A percentile compares a stretch with the other conserved stretches of the same genome.
phyloP scores from a whole-genome alignment of 2,329 filamentous ascomycete species.

The Monilinia fructicola region DNA sequence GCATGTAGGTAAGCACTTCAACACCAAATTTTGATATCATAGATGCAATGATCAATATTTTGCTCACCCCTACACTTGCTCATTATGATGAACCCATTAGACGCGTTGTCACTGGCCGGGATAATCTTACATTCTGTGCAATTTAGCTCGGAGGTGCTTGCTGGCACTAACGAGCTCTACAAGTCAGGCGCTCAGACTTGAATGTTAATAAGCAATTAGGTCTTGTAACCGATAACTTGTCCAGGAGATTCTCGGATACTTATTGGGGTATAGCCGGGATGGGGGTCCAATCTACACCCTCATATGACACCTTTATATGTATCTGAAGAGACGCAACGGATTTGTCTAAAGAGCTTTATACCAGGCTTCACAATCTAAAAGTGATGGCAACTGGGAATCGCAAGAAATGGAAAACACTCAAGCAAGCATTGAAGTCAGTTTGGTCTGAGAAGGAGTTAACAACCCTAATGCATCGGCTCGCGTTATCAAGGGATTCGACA shows the following conservation, averaged over 20 bases:
- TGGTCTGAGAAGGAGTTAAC: conserved; percentile 11
- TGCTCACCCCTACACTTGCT: neutral
- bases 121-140: conserved; percentile 28
- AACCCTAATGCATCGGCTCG: neutral
- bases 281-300: neutral
- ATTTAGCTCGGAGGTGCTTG: conserved; percentile 26
- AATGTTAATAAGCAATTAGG: conserved; percentile 18
- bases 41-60: neutral
- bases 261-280: neutral
- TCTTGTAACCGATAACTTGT: conserved; percentile 17
- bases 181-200: conserved; percentile 15
- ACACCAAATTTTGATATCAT: neutral
- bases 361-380: neutral
- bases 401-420: conserved; percentile 8
- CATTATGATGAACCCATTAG: conserved; percentile 22
- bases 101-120: conserved; percentile 21
- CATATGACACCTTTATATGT: neutral
- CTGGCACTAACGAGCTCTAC: conserved; percentile 22
- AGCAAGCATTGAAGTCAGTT: conserved; percentile 16
- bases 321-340: neutral
- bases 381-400: neutral
- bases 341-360: neutral
- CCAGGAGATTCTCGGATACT: conserved; percentile 3
- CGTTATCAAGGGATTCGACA: neutral
- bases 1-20: neutral